A percentile compares a stretch with the other conserved stretches of the same genome.
Conservation (phyloP, 495 filamentous ascomycete genomes). For the Copromyces sp. region DNA sequence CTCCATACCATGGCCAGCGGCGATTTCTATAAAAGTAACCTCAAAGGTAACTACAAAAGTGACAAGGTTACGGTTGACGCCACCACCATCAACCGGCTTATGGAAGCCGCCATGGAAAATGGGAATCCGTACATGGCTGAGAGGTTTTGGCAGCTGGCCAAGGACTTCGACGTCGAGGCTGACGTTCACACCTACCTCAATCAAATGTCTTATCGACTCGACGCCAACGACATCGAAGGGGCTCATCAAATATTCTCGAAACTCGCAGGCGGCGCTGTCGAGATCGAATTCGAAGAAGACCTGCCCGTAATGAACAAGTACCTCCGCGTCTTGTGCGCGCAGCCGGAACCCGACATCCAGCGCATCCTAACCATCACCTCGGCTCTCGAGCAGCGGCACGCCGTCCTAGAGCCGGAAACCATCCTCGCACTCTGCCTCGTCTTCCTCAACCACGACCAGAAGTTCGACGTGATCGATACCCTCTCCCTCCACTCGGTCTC, state of each 20-base stretch:
- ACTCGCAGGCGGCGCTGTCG: constrained; percentile 38
- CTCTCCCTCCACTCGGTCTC: constrained; percentile 56
- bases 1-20: constrained; percentile 44
- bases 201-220: constrained; percentile 64
- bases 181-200: constrained; percentile 58
- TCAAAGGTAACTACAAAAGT: constrained; percentile 24
- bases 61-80: constrained; percentile 45
- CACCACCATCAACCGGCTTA: constrained; percentile 61
- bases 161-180: constrained; percentile 50
- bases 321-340: constrained; percentile 58
- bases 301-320: constrained; percentile 62
- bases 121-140: constrained; percentile 62
- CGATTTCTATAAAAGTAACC: constrained; percentile 13
- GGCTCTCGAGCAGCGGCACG: constrained; percentile 62
- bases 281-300: constrained; percentile 42
- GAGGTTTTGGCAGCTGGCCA: constrained; percentile 54
- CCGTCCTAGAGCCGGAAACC: constrained; percentile 58
- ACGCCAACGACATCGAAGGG: constrained; percentile 56
- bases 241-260: constrained; percentile 53
- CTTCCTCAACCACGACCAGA: constrained; percentile 62
- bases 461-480: constrained; percentile 65
- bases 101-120: constrained; percentile 61
- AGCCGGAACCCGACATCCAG: constrained; percentile 44
- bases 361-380: constrained; percentile 61
- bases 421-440: constrained; percentile 57